Evolutionary conservation across 2,329 filamentous ascomycete species (phyloP).

Genomic region (Exophiala bonariae): DNA sequence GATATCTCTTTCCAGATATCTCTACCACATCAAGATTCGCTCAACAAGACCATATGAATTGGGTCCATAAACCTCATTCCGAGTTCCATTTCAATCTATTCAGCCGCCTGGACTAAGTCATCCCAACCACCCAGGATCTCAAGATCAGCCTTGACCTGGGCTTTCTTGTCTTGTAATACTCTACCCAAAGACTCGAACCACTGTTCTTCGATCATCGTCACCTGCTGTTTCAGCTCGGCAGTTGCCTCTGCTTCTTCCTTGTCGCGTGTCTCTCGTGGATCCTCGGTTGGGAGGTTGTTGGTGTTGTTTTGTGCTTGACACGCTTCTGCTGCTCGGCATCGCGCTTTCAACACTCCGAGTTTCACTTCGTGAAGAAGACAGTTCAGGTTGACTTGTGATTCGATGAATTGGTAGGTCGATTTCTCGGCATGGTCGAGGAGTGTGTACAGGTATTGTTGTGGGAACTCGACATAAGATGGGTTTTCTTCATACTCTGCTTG

Average conservation of each 20-base stretch:
- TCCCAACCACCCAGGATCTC: conserved; percentile 84
- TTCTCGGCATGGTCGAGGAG: conserved; percentile 85
- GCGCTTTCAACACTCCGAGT: conserved; percentile 71
- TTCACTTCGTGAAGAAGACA: conserved; percentile 90
- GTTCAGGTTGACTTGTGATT: conserved; percentile 85
- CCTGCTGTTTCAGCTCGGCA: conserved; percentile 88
- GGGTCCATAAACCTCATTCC: no score
- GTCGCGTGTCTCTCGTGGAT: conserved; percentile 46
- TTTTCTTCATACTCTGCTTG: conserved; percentile 80
- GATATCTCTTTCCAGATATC: no score
- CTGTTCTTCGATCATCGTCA: conserved; percentile 83
- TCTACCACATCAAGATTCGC: no score
- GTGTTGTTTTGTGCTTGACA: conserved; percentile 52
- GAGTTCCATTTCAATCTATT: no score
- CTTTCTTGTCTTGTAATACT: conserved; percentile 70
- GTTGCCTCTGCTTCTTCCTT: conserved; percentile 72
- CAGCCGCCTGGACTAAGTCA: conserved; percentile 44
- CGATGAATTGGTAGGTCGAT: conserved; percentile 94
- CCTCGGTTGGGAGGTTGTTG: conserved; percentile 28
- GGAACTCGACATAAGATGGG: conserved; percentile 74
- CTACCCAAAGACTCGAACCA: conserved; percentile 86
- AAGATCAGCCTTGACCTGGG: conserved; percentile 71
- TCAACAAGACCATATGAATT: no score
- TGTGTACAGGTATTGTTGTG: conserved; percentile 86
- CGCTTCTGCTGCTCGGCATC: conserved; percentile 66